Base-by-base conservation (phyloP, 1,139 yeast species). In the Taphrina pruni region DNA sequence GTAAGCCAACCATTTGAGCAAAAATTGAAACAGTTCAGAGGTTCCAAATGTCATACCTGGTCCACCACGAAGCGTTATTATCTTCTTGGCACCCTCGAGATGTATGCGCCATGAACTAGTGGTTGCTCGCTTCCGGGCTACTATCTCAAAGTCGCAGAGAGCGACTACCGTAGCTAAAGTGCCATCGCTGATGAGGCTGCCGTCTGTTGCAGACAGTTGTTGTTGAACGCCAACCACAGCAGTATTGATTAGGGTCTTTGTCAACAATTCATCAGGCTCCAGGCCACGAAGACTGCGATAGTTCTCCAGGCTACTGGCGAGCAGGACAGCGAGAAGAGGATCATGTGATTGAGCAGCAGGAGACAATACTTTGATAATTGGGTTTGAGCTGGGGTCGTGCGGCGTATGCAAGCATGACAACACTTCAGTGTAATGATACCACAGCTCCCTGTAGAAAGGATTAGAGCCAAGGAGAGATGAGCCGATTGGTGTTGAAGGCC, bases 21-120 rank as follows among this genome's bases (percentile, higher is more conserved):
- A 36, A 35, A 57, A 57, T 20, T 36, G 61, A 20, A n/a, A 41
- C 8, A 55, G 12, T 26, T 57, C 61, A 12, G 61, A 43, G 1
- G 51, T 57, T 2, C 38, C n/a, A 17, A 50, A n/a, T 3, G 9
- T 8, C 26, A n/a, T 5, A 1, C 36, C 45, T 38, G 61, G 61
- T 14, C 61, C 61, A 11, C 61, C 61, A 41, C 61, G 61, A 12
- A 57, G 61, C 17, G 50, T 14, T 6, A 57, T 57, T 48, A 57
- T 57, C 9, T 39, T 17, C 51, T 57, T 57, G 14, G 61, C 61
- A 21, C 61, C 61, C 9, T 57, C 61, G 51, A 57, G 61, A 17
- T 57, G 61, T 39, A 57, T n/a, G 11, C 61, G 50, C 61, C 61
- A 57, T 2, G 61, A 57, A 21, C 51, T 57, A 1, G 61, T 57